Percentiles rank a stretch among this genome's conserved stretches.
Evolutionary conservation across 805 yeast genomes (phyloP).

Genomic region (Ascoidea tarda): DNA sequence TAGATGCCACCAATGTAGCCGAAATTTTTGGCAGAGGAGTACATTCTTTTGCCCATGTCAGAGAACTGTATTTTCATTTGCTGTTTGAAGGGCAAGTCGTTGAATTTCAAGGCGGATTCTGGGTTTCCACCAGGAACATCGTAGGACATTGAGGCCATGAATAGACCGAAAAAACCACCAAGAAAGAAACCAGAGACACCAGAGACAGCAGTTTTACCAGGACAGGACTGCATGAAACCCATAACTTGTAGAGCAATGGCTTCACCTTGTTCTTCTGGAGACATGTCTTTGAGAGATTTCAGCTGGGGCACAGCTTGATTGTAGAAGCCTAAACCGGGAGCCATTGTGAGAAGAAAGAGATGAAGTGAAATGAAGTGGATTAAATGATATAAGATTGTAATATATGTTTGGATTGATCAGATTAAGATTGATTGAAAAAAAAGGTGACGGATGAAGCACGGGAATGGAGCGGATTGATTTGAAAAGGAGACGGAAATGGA

Average conservation of each 20-base stretch:
- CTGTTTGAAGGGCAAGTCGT: slow-evolving; percentile 81
- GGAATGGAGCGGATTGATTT: no score
- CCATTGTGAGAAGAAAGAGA: not conserved
- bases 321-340: not conserved
- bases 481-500: no score
- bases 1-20: slow-evolving; percentile 87
- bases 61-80: slow-evolving; percentile 83
- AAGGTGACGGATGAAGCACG: no score
- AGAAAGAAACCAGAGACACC: slow-evolving; percentile 90
- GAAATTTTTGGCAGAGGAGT: slow-evolving; percentile 81
- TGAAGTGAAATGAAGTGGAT: no score
- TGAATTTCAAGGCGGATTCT: slow-evolving; percentile 38
- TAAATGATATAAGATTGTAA: no score
- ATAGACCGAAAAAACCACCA: slow-evolving; percentile 91
- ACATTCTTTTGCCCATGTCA: slow-evolving; percentile 88
- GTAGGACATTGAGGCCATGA: slow-evolving; percentile 61
- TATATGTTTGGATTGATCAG: no score
- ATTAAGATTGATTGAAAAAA: no score
- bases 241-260: slow-evolving; percentile 78
- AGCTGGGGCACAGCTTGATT: slow-evolving; percentile 16
- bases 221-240: slow-evolving; percentile 81
- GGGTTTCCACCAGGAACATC: slow-evolving; percentile 50
- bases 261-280: slow-evolving; percentile 87
- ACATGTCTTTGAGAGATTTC: slow-evolving; percentile 54
- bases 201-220: slow-evolving; percentile 83